phyloP scores from a whole-genome alignment of 176 grass and related monocot species.

The Pontederia crassipes region DNA sequence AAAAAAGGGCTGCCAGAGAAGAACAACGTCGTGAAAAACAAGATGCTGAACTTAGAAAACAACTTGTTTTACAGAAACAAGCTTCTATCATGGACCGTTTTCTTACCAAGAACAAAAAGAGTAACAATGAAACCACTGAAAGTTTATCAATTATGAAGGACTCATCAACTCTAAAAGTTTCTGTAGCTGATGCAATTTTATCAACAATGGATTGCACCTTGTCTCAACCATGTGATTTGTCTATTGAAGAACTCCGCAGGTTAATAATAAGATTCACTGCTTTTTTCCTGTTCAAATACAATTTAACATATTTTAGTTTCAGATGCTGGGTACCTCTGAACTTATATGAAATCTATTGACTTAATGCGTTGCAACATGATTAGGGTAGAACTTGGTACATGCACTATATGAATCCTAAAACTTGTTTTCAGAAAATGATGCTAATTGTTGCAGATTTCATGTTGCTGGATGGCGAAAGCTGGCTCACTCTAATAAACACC shows the following conservation, averaged over 20 bases:
- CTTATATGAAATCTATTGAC: too few relatives aligned
- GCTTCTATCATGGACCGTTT: slow-evolving; percentile 82
- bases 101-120: slow-evolving; percentile 60
- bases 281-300: background rate
- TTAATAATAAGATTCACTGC: slow-evolving; percentile 24
- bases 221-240: slow-evolving; percentile 33
- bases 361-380: background rate
- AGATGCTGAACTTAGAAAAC: slow-evolving; percentile 63
- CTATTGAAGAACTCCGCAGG: slow-evolving; percentile 57
- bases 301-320: background rate
- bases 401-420: background rate
- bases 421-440: background rate
- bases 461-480: slow-evolving; percentile 54
- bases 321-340: background rate
- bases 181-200: slow-evolving; percentile 34
- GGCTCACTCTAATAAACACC: slow-evolving; percentile 37
- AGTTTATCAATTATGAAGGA: slow-evolving; percentile 22
- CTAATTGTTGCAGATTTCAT: slow-evolving; percentile 44
- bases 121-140: slow-evolving; percentile 26
- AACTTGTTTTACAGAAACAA: slow-evolving; percentile 63
- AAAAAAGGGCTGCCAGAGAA: slow-evolving; percentile 77
- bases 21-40: slow-evolving; percentile 73
- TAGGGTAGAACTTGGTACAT: background rate
- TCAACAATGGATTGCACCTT: slow-evolving; percentile 73
- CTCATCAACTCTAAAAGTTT: slow-evolving; percentile 7